Base-by-base conservation (phyloP, 2,329 filamentous ascomycete species). In the Aspergillus awamori region DNA sequence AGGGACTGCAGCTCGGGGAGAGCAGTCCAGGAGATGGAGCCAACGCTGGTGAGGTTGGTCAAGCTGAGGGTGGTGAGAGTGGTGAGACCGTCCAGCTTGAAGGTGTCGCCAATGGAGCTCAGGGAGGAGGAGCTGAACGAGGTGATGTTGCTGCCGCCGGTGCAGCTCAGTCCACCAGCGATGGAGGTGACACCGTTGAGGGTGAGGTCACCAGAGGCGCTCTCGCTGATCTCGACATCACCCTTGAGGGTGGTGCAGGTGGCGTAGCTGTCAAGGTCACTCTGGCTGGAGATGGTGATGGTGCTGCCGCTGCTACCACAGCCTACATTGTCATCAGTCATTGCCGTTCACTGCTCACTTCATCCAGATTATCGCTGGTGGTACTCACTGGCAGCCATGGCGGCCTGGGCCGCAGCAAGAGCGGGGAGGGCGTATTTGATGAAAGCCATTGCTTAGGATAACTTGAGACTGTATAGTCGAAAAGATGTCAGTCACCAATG, bases 211-310 rank as follows among this genome's bases (percentile, higher is more conserved):
- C 84, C 85, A 55, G 82, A 78, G 41, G 87, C 83, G 55, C 76
- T 74, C 39, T 82, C 80, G 63, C 82, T 83, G 66, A 96, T 83
- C 65, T 86, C 83, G 63, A 97, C 81, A 74, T 85, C 83, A 71
- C 90, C 92, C 55, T 85, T 79, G 74, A 91, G 84, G 59, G 85
- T 89, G n/a, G 79, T 74, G 85, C 93, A 97, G 65, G 74, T 71
- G 57, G 84, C 76, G 62, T 94, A 80, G 60, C 85, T 87, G 73
- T 91, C 84, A 69, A 86, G 85, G 76, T 79, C 80, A 76, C 82
- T 76, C 83, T 83, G 80, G 92, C 83, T 67, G 85, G 87, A 62
- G 76, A 81, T 77, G 79, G 84, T 67, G 75, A 81, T 70, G 57
- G 70, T 69, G 49, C 71, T 67, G 63, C 65, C 69, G 43, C 7